A percentile compares a stretch with the other conserved stretches of the same genome.
These are phyloP conservation scores for Acacia melanoxylon DNA, from an alignment of 306 rosid species.

Conservation along the genomic window DNA sequence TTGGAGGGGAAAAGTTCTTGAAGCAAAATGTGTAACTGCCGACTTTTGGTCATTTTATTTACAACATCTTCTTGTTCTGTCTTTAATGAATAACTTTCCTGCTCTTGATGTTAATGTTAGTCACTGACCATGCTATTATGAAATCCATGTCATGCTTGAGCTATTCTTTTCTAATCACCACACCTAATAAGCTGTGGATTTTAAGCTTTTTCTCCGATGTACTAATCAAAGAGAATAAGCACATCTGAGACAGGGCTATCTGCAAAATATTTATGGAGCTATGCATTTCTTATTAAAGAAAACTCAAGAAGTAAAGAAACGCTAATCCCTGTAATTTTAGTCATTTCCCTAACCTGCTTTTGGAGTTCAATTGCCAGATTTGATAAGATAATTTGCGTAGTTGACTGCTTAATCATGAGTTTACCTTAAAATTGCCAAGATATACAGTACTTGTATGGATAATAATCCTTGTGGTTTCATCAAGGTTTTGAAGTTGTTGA, in stretches of 20 bases:
- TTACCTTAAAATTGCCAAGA: too few relatives aligned
- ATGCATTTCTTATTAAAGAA: background rate
- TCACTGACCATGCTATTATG: background rate
- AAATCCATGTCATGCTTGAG: background rate
- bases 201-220: background rate
- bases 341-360: background rate
- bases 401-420: background rate
- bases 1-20: background rate
- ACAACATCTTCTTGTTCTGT: background rate
- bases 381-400: background rate
- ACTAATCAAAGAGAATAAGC: slow-evolving; percentile 7
- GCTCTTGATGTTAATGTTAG: background rate
- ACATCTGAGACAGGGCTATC: background rate
- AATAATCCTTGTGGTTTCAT: background rate
- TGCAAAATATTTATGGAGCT: background rate
- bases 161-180: background rate
- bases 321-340: background rate
- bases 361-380: slow-evolving; percentile 12
- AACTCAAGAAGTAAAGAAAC: background rate
- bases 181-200: background rate
- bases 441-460: background rate
- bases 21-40: background rate
- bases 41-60: background rate
- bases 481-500: background rate
- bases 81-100: background rate